Base-by-base conservation (phyloP, 1,139 yeast species). In the Saccharomyces pastorianus region DNA sequence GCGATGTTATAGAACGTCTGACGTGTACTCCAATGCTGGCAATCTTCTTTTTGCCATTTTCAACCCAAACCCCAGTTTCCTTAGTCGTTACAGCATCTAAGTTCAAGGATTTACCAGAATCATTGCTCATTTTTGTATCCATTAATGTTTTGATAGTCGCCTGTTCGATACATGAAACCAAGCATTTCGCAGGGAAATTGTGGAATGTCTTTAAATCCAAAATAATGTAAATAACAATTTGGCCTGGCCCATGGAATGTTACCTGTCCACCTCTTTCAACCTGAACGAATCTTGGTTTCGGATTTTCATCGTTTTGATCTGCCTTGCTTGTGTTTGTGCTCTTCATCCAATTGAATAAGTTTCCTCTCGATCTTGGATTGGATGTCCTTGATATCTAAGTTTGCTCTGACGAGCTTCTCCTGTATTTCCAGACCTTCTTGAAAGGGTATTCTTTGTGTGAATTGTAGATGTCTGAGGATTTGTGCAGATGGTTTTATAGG, bases 211-310 rank as follows among this genome's bases (percentile, higher is more conserved):
- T 77, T 53, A 93, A 74, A 67, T 93, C 97, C 48, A 95, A 58
- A 2, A 95, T 78, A 17, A 95, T 84, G 65, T 91, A 95, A 2
- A 89, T 83, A 3, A 91, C 96, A 48, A 90, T 70, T 70, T 95
- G 99, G 0, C 99, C 99, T 2, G 91, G 85, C 0, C 98, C 98
- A 72, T 95, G 99, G 77, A 89, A 95, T 0, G 99, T 93, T 0
- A 93, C 83, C 67, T 93, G 96, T 0, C 99, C 99, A n/a, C 99
- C 99, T 57, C 99, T 76, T 57, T 83, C 84, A 0, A 95, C 79
- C 64, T 88, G 95, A 28, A 84, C 79, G 64, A 82, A 88, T 51
- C 78, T 76, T 28, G 72, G 67, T 38, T 28, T 52, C 25, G 55
- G 58, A 47, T 62, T n/a, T n/a, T n/a, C n/a, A n/a, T n/a, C n/a